Evolutionary conservation across 164 flowering plant genomes (phyloP).

Genomic region (Santalum album): DNA sequence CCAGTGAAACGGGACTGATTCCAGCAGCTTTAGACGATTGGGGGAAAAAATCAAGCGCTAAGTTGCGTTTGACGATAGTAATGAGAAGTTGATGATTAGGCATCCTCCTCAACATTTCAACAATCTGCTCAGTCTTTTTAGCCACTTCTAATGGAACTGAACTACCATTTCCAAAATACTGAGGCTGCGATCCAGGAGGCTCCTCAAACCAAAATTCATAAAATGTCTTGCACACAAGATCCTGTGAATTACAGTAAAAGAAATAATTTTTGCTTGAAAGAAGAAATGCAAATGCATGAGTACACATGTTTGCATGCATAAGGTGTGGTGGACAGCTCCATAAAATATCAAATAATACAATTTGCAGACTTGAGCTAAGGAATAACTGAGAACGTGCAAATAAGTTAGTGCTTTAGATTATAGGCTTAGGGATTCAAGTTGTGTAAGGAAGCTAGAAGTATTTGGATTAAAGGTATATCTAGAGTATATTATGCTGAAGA

Average conservation of each 20-base stretch:
- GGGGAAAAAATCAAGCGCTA: conserved; percentile 88
- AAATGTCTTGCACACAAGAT: conserved; percentile 98
- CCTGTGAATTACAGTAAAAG: conserved; percentile 34
- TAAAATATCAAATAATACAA: too few species aligned
- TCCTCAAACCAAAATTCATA: conserved; percentile 99
- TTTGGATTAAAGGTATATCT: too few species aligned
- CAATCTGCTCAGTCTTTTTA: conserved; percentile 91
- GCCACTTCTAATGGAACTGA: conserved; percentile 85
- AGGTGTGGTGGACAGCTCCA: too few species aligned
- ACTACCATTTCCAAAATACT: conserved; percentile 67
- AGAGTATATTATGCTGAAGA: too few species aligned
- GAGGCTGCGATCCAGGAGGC: conserved; percentile 49
- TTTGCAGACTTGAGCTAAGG: too few species aligned
- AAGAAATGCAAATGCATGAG: too few species aligned
- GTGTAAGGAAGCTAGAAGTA: too few species aligned
- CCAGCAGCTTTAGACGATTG: conserved; percentile 92
- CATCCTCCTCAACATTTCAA: conserved; percentile 74
- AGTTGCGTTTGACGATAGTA: conserved; percentile 65
- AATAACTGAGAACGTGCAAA: too few species aligned
- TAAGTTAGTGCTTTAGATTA: too few species aligned
- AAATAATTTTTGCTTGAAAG: too few species aligned
- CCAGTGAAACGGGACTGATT: conserved; percentile 62
- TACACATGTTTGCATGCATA: too few species aligned
- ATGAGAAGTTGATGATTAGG: conserved; percentile 76
- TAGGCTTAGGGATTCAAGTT: too few species aligned